Conservation (phyloP, 1,139 yeast species). For the Geotrichum candidum region DNA sequence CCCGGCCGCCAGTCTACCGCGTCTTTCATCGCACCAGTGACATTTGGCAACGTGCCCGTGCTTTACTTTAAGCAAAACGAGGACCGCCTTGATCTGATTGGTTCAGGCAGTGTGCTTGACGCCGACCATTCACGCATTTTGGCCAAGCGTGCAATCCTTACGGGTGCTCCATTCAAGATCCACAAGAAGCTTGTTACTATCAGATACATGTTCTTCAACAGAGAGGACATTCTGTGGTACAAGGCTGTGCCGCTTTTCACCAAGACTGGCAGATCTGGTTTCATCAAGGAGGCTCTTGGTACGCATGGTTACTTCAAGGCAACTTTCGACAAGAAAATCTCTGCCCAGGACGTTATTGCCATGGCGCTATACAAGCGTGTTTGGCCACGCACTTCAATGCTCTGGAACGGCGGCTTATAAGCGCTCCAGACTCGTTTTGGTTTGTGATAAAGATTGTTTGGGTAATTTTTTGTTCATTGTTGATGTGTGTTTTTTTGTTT, state of each 20-base stretch:
- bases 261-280: constrained; percentile 86
- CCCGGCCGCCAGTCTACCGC: constrained; percentile 73
- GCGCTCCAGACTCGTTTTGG: not conserved
- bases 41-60: constrained; percentile 56
- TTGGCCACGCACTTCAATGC: constrained; percentile 57
- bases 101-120: constrained; percentile 85
- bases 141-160: constrained; percentile 81
- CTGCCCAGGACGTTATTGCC: constrained; percentile 88
- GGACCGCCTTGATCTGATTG: constrained; percentile 61
- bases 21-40: constrained; percentile 83
- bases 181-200: constrained; percentile 89
- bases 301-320: constrained; percentile 98
- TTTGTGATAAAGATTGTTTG: not conserved
- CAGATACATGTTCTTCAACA: constrained; percentile 94
- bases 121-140: constrained; percentile 78
- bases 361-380: constrained; percentile 91
- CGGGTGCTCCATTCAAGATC: constrained; percentile 94
- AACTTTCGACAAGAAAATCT: constrained; percentile 82
- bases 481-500: not conserved
- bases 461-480: not conserved
- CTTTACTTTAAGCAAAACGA: constrained; percentile 34
- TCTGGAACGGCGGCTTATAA: constrained; percentile 15
- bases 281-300: constrained; percentile 90
- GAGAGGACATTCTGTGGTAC: constrained; percentile 84
- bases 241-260: constrained; percentile 90